Evolutionary conservation across 257 asterid genomes (phyloP), one percentile per base, ranked within the genome.

Genomic region (Nicotiana tabacum): DNA sequence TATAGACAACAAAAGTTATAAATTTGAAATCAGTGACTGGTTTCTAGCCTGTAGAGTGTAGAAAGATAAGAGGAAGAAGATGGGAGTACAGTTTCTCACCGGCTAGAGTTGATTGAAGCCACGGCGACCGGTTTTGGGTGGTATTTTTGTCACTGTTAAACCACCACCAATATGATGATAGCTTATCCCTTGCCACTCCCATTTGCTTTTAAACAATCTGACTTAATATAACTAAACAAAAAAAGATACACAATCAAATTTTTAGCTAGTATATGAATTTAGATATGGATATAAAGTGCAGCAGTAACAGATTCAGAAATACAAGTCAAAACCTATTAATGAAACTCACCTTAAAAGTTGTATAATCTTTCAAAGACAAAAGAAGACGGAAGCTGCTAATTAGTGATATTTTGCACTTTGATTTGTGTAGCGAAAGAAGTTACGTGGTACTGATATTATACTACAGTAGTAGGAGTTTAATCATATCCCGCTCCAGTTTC

Each of bases 101-200:
- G 13, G 97, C 86, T 87, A 95, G 92, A 3, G 98, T 88, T 29
- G 96, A 90, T 83, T 89, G 97, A 51, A 95, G 97, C 99, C 99
- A 96, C 2, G 94, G 89, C 30, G 97, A 91, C 12, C 93, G 88
- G 79, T 82, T 90, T 7, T 85, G 76, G 86, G 48, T 81, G 32
- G 60, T 83, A 83, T 87, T 86, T 61, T 70, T 89, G 85, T 87
- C 90, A 68, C 90, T 88, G 53, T 96, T 96, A 66, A 92, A 80
- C 96, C 97, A 95, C 96, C 99, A 95, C 89, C 91, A 90, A 79
- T 86, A 90, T 58, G 97, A 84, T 58, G 94, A 88, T 66, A 80
- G 84, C 87, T 80, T 81, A 64, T 83, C 87, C 89, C 68, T 82
- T 3, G 83, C 84, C 76, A 83, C 92, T 90, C 77, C 89, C 95